A percentile compares a stretch with the other conserved stretches of the same genome.
These are phyloP conservation scores for Alternaria consortialis DNA, from an alignment of 2,329 filamentous ascomycete genomes.

Conservation along the genomic window DNA sequence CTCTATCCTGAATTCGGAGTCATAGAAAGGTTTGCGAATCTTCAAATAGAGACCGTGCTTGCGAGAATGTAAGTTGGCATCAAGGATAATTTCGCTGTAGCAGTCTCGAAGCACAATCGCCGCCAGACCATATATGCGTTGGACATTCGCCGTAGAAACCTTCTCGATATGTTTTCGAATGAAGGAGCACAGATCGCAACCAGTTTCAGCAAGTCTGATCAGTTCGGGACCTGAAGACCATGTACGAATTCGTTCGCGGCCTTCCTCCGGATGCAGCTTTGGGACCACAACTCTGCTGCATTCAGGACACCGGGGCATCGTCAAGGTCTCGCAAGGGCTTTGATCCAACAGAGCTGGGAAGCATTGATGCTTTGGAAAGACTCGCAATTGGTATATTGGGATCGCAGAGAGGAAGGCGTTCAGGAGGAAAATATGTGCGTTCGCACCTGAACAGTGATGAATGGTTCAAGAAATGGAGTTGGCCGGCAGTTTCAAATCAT, in stretches of 20 bases:
- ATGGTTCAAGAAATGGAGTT: no score
- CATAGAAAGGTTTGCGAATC: no score
- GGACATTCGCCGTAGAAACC: not conserved
- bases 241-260: not conserved
- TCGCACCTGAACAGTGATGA: no score
- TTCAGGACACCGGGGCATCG: not conserved
- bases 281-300: not conserved
- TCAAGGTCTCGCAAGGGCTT: not conserved
- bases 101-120: not conserved
- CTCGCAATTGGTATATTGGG: no score
- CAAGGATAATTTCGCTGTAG: not conserved
- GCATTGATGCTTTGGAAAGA: no score
- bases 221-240: not conserved
- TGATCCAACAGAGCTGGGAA: no score
- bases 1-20: not conserved
- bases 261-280: not conserved
- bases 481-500: no score
- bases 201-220: not conserved
- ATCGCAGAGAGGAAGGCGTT: no score
- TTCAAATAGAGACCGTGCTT: no score
- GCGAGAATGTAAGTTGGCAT: no score
- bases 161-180: not conserved
- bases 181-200: not conserved
- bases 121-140: no score
- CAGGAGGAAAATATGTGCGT: no score